Base-by-base conservation (phyloP, 225 moss, liverwort and hornwort species). In the Straminergon stramineum region DNA sequence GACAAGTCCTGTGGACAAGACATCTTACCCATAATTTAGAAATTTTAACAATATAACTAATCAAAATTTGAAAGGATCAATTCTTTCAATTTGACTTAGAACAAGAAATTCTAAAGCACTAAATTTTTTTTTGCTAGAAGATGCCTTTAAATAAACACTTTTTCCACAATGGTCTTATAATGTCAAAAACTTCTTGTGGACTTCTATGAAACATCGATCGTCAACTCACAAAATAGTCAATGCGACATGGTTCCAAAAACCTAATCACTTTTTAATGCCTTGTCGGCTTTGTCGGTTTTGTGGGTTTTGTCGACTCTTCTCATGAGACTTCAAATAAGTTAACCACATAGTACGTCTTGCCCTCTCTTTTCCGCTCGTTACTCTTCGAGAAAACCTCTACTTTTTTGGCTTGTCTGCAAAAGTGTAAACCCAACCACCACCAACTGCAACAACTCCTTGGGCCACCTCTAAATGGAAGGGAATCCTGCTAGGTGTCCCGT, bases 1-100 rank as follows among this genome's bases (percentile, higher is more conserved):
- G 0, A 24, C 17, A 34, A 51, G 24, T 3, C 23, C 12, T 0
- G 0, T 10, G 0, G 17, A 35, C 1, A 35, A 17, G 17, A 83
- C 51, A 35, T 24, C 24, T 26, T 1, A 48, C 2, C 5, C 3
- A 7, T 5, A 22, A 34, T 45, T 32, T 39, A 32, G 4, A 63
- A 63, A 2, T 82, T 82, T 22, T 15, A 63, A 45, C 6, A 45
- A 22, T 22, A 3, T 22, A 18, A 22, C 34, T 14, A 15, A 24
- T 62, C 6, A 31, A 63, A 61, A 41, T 13, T 30, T 61, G 2
- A 60, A 13, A 31, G 39, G 5, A 75, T 32, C 48, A 48, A 6
- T 21, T 62, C 15, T 45, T 63, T 5, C 14, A 82, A 5, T 2
- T 82, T 0, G 2, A 34, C 18, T 21, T 9, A 14, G 6, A 82